These are phyloP conservation scores for Pseudoscleropodium purum DNA, from an alignment of 225 moss, liverwort and hornwort species.

Conservation along the genomic window DNA sequence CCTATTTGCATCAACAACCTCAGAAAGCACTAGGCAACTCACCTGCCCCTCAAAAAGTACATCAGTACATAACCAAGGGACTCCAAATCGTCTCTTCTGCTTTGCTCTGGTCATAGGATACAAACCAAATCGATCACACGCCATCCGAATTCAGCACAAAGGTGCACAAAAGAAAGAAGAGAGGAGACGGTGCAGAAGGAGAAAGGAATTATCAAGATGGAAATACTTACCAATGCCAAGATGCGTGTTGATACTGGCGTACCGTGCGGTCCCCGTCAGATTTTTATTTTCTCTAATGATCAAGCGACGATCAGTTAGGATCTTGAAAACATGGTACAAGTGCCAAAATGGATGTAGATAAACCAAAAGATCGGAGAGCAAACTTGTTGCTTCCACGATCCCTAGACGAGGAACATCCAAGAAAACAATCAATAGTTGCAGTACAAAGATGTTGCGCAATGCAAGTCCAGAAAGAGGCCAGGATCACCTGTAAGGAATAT, in stretches of 20 bases:
- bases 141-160: neutral
- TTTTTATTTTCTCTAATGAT: conserved; percentile 82
- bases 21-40: neutral
- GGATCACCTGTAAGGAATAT: conserved; percentile 75
- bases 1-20: neutral
- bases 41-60: conserved; percentile 97
- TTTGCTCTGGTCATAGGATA: conserved; percentile 56
- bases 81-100: conserved; percentile 95
- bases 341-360: neutral
- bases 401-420: neutral
- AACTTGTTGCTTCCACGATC: neutral
- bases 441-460: neutral
- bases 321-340: neutral
- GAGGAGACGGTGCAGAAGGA: neutral
- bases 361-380: neutral
- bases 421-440: neutral
- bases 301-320: neutral
- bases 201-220: neutral
- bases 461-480: neutral
- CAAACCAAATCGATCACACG: neutral
- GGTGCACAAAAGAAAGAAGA: neutral
- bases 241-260: conserved; percentile 89
- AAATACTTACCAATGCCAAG: conserved; percentile 73
- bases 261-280: conserved; percentile 73
- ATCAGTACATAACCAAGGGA: conserved; percentile 91